Evolutionary conservation across 305 asterid genomes (phyloP).

Genomic region (Stenogyne calaminthoides): DNA sequence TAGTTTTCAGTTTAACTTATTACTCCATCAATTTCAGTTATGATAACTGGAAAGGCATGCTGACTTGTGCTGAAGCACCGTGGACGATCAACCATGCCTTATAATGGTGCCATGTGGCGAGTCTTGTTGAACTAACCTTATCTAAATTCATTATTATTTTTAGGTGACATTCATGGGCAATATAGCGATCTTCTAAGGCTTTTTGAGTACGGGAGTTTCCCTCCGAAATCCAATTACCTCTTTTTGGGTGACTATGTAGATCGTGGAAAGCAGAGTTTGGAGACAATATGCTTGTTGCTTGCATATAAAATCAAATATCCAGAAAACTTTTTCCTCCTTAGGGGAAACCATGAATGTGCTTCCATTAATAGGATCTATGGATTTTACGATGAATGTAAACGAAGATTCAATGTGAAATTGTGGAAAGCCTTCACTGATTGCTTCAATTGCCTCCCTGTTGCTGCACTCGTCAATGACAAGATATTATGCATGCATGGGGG

Average conservation of each 20-base stretch:
- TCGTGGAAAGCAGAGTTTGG: slow-evolving; percentile 63
- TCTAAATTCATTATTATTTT: slow-evolving; percentile 9
- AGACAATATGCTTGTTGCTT: slow-evolving; percentile 62
- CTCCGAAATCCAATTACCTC: slow-evolving; percentile 61
- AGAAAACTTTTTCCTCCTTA: slow-evolving; percentile 59
- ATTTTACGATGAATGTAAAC: slow-evolving; percentile 65
- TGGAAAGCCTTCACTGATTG: slow-evolving; percentile 66
- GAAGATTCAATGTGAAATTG: slow-evolving; percentile 58
- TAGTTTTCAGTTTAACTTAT: neutral
- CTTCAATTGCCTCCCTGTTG: slow-evolving; percentile 67
- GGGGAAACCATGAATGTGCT: slow-evolving; percentile 70
- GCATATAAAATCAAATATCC: slow-evolving; percentile 65
- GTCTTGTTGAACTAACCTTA: slow-evolving; percentile 24
- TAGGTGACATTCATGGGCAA: slow-evolving; percentile 71
- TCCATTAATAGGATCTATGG: slow-evolving; percentile 62
- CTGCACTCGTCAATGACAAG: slow-evolving; percentile 61
- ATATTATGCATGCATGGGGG: slow-evolving; percentile 72
- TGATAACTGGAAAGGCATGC: slow-evolving; percentile 8
- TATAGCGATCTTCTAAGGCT: slow-evolving; percentile 67
- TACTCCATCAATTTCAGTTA: slow-evolving; percentile 1
- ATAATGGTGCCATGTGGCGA: slow-evolving; percentile 17
- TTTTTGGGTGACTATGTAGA: slow-evolving; percentile 64
- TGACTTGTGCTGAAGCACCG: slow-evolving; percentile 23
- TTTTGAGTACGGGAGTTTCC: slow-evolving; percentile 64
- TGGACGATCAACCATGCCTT: slow-evolving; percentile 16